A percentile compares a stretch with the other conserved stretches of the same genome.
phyloP scores from a whole-genome alignment of 257 asterid genomes.

The Cinchona pubescens region DNA sequence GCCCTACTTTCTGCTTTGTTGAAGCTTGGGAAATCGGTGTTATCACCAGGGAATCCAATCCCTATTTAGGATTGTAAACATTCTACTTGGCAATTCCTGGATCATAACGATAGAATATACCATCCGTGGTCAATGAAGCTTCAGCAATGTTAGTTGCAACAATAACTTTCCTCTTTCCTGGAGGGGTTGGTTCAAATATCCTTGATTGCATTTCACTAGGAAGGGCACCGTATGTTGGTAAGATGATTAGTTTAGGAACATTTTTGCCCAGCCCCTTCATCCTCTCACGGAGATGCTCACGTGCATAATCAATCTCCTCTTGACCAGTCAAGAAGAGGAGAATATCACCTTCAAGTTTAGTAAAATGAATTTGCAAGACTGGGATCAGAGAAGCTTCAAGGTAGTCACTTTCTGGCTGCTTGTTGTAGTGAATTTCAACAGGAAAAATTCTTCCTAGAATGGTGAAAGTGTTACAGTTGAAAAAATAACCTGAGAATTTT shows the following conservation, averaged over 20 bases:
- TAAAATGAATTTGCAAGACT: constrained; percentile 87
- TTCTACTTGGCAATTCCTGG: constrained; percentile 97
- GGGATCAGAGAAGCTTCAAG: constrained; percentile 85
- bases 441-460: constrained; percentile 96
- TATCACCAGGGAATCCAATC: constrained; percentile 85
- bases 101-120: constrained; percentile 88
- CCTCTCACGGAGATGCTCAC: constrained; percentile 90
- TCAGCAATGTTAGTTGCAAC: constrained; percentile 96
- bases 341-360: constrained; percentile 95
- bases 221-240: constrained; percentile 90
- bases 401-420: constrained; percentile 97
- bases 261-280: constrained; percentile 84
- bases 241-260: constrained; percentile 83
- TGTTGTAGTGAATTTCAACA: constrained; percentile 83
- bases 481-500: constrained; percentile 87
- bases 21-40: constrained; percentile 98
- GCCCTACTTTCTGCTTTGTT: constrained; percentile 91
- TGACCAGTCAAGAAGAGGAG: constrained; percentile 94
- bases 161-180: constrained; percentile 89
- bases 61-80: constrained; percentile 92
- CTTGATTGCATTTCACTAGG: constrained; percentile 98
- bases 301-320: constrained; percentile 95
- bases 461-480: constrained; percentile 90
- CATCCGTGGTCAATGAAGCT: constrained; percentile 93
- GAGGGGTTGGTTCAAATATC: constrained; percentile 96